Evolutionary conservation across 2,329 filamentous ascomycete genomes (phyloP).

Genomic region (Zasmidium angulare): DNA sequence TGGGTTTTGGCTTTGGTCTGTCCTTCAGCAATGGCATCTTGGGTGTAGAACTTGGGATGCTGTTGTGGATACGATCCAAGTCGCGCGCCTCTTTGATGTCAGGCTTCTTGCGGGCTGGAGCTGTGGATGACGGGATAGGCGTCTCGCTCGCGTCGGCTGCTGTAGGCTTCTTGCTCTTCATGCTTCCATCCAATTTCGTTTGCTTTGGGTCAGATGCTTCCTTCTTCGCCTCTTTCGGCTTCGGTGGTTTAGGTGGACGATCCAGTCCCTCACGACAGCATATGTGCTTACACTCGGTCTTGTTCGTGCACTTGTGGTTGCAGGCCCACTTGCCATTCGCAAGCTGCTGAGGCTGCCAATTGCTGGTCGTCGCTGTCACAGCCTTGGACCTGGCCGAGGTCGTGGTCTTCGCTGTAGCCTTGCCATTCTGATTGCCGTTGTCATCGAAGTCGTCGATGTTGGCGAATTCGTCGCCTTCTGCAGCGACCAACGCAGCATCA

Average conservation of each 20-base stretch:
- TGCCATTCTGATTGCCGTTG: slow-evolving; percentile 9
- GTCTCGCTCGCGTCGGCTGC: not conserved
- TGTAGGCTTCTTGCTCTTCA: slow-evolving; percentile 20
- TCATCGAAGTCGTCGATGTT: slow-evolving; percentile 54
- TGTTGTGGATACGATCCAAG: slow-evolving; percentile 28
- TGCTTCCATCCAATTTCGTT: slow-evolving; percentile 25
- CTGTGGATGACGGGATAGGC: not conserved
- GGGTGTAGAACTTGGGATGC: slow-evolving; percentile 22
- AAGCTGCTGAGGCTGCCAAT: slow-evolving; percentile 52
- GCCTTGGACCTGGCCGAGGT: slow-evolving; percentile 1
- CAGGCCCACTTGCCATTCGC: slow-evolving; percentile 73
- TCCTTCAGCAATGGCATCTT: slow-evolving; percentile 17
- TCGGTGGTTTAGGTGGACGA: slow-evolving; percentile 56
- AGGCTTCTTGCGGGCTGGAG: slow-evolving; percentile 6
- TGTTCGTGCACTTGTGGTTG: slow-evolving; percentile 68
- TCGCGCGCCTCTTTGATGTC: slow-evolving; percentile 17
- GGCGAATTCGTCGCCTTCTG: slow-evolving; percentile 44
- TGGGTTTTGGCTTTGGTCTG: not conserved
- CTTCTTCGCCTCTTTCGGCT: slow-evolving; percentile 38
- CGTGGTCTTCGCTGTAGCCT: slow-evolving; percentile 12
- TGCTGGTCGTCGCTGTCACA: slow-evolving; percentile 9
- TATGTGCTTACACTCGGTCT: slow-evolving; percentile 64
- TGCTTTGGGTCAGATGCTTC: slow-evolving; percentile 26
- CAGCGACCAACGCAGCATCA: slow-evolving; percentile 50
- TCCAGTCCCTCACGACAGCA: slow-evolving; percentile 73